A percentile compares a stretch with the other conserved stretches of the same genome.
phyloP scores from a whole-genome alignment of 345 rosid species.

The Cardamine occulta region DNA sequence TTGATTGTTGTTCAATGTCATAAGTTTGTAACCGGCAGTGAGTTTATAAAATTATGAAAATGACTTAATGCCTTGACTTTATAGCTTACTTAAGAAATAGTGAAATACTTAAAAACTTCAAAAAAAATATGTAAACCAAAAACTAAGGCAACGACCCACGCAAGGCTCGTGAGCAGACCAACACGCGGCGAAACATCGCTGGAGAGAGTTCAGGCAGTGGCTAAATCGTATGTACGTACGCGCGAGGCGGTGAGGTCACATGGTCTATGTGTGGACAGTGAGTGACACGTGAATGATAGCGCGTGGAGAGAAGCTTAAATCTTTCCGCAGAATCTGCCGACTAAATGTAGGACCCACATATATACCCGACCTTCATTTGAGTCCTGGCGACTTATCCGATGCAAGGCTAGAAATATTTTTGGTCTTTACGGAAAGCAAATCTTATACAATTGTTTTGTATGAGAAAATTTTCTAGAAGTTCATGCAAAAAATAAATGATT shows the following conservation, averaged over 20 bases:
- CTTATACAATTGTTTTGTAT: not conserved
- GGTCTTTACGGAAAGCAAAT: not conserved
- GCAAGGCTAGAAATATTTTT: not conserved
- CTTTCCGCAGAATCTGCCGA: conserved; percentile 36
- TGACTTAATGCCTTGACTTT: conserved; percentile 18
- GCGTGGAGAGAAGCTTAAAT: conserved; percentile 6
- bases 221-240: not conserved
- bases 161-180: conserved; percentile 15
- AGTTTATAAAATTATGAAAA: not conserved
- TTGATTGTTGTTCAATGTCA: not conserved
- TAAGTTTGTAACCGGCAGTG: not conserved
- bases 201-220: not conserved
- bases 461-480: not conserved
- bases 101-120: not conserved
- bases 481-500: not conserved
- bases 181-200: not conserved
- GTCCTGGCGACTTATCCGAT: conserved; percentile 33
- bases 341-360: conserved; percentile 23
- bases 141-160: conserved; percentile 2
- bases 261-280: conserved; percentile 19
- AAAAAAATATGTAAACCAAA: not conserved
- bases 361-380: conserved; percentile 31
- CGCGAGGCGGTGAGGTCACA: conserved; percentile 26
- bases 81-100: not conserved
- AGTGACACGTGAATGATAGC: not conserved